A percentile compares a stretch with the other conserved stretches of the same genome.
These are phyloP conservation scores for Calonectria henricotiae DNA, from an alignment of 2,329 filamentous ascomycete genomes.

Conservation along the genomic window DNA sequence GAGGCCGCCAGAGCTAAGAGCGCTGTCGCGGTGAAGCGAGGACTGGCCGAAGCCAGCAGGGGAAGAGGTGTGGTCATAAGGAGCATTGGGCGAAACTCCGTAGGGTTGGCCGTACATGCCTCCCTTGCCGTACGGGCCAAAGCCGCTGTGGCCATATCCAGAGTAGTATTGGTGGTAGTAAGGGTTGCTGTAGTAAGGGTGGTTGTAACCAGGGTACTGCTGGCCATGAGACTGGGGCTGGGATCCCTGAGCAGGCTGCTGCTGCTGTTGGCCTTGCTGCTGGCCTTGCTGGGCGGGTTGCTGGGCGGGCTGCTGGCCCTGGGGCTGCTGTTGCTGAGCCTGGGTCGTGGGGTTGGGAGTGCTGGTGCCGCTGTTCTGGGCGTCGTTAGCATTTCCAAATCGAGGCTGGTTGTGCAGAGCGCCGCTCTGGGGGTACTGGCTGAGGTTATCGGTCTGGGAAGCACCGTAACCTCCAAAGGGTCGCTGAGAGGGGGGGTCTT, in stretches of 20 bases:
- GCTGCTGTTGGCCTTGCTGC: slow-evolving; percentile 67
- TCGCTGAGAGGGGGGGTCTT: slow-evolving; percentile 82
- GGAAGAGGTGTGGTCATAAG: slow-evolving; percentile 71
- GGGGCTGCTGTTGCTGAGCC: slow-evolving; percentile 66
- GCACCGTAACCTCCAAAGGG: slow-evolving; percentile 83
- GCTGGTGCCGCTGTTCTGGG: slow-evolving; percentile 89
- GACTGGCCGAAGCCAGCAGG: slow-evolving; percentile 72
- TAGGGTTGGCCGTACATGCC: slow-evolving; percentile 73
- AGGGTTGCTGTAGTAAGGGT: slow-evolving; percentile 75
- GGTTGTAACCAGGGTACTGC: slow-evolving; percentile 69
- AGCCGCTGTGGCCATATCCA: slow-evolving; percentile 70
- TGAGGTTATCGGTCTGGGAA: slow-evolving; percentile 75
- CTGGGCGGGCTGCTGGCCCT: slow-evolving; percentile 58
- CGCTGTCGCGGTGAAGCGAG: slow-evolving; percentile 69
- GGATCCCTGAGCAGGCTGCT: slow-evolving; percentile 61
- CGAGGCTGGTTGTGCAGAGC: slow-evolving; percentile 70
- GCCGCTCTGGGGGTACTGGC: slow-evolving; percentile 83
- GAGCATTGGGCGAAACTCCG: slow-evolving; percentile 70
- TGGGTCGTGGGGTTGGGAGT: slow-evolving; percentile 86
- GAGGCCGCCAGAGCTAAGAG: slow-evolving; percentile 67
- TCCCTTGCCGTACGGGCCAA: slow-evolving; percentile 71
- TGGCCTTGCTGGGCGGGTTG: slow-evolving; percentile 61
- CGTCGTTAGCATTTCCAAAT: slow-evolving; percentile 75
- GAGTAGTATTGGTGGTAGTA: slow-evolving; percentile 77
- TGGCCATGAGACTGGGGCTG: slow-evolving; percentile 66